Evolutionary conservation across 2,329 filamentous ascomycete species (phyloP), one percentile per base, ranked within the genome.

Genomic region (Pyricularia grisea): DNA sequence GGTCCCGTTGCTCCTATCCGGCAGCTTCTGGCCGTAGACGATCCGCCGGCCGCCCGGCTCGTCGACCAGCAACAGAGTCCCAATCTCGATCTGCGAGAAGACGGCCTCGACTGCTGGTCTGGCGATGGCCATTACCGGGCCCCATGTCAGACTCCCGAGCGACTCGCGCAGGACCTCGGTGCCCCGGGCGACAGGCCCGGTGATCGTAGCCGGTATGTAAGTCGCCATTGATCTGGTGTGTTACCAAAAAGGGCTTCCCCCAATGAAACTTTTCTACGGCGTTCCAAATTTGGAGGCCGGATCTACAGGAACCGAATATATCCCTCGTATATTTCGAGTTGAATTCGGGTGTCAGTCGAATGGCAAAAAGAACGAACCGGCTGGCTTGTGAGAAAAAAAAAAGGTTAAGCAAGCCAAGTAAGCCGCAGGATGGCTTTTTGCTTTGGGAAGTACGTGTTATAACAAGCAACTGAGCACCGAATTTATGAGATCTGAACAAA

Each of bases 21-120:
- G 75, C 75, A 78, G 78, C 74, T 83, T 78, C 74, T 86, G 77
- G 1, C 84, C 84, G 70, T 82, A 84, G 10, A 81, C 74, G 63
- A 77, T 75, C 68, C 78, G 79, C 50, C 80, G 77, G 5, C 79
- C 80, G 0, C 78, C 77, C 0, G 81, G 79, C 73, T 84, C 79
- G 72, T 86, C 84, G 14, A 82, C 77, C 23, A 86, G 74, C 17
- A 84, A 71, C 23, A 86, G 73, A 0, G 83, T 84, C 20, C 84
- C 84, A 12, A 77, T 72, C 68, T 84, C 78, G 67, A 86, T 83
- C 61, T 78, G 79, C 3, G 79, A 79, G 33, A 86, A 78, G 1
- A 83, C 76, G 2, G 81, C 80, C 60, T 81, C 77, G 27, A 85
- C 78, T 6, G 80, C 78, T 1, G 80, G 77, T 73, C 81, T 83